phyloP scores from a whole-genome alignment of 2,329 filamentous ascomycete genomes.

The Colletotrichum spinosum region DNA sequence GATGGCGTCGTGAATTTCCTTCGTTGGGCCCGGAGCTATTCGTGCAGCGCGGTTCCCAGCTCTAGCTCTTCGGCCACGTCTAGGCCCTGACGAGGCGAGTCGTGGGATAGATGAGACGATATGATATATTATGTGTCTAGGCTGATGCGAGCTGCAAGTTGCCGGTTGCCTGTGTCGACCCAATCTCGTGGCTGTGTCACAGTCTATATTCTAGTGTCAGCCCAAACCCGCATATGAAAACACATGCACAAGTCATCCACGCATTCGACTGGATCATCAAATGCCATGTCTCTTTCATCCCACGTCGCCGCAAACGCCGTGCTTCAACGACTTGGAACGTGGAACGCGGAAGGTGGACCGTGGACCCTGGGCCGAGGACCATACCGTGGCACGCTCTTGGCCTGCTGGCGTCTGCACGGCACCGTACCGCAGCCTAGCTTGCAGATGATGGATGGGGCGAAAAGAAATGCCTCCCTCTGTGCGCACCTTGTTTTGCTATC shows the following conservation, averaged over 20 bases:
- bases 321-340: conserved; percentile 8
- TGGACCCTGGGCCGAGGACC: background rate
- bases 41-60: background rate
- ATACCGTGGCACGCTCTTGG: conserved; percentile 7
- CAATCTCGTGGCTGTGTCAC: too few species aligned
- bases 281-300: conserved; percentile 20
- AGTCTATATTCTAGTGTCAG: conserved; percentile 12
- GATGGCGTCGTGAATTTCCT: conserved; percentile 4
- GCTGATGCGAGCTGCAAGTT: background rate
- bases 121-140: background rate
- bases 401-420: conserved; percentile 7
- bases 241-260: conserved; percentile 3
- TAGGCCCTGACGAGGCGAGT: too few species aligned
- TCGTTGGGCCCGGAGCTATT: conserved; percentile 18
- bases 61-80: too few species aligned
- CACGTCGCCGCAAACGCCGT: conserved; percentile 12
- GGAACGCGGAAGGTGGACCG: conserved; percentile 7
- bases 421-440: background rate
- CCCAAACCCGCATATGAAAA: conserved; percentile 1
- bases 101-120: too few species aligned
- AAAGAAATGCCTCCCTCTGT: conserved; percentile 25
- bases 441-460: conserved; percentile 14
- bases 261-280: conserved; percentile 3
- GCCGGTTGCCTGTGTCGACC: background rate
- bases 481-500: conserved; percentile 18